These are phyloP conservation scores for Rhodosporidiobolus sp. DNA, from an alignment of 768 basidiomycete species.

Conservation along the genomic window DNA sequence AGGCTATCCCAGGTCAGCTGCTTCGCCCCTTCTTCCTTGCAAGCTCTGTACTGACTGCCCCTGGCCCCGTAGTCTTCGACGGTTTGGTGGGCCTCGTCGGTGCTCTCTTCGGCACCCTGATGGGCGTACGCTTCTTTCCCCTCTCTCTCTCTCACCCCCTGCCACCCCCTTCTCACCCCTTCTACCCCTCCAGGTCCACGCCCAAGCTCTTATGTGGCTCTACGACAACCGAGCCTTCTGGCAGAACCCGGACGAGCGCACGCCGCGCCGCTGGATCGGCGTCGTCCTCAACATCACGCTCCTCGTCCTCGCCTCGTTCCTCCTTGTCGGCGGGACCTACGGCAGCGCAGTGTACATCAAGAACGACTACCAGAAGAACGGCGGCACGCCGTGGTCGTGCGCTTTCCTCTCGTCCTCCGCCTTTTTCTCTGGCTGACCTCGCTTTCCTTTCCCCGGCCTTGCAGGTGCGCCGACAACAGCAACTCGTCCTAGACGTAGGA, in stretches of 20 bases:
- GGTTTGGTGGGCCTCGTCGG: constrained; percentile 25
- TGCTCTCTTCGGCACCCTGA: constrained; percentile 32
- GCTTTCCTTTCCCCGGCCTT: not conserved
- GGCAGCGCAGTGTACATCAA: constrained; percentile 4
- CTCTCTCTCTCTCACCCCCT: not conserved
- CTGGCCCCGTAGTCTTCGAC: too few relatives aligned
- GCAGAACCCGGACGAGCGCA: constrained; percentile 13
- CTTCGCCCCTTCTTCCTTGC: too few relatives aligned
- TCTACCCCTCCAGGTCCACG: not conserved
- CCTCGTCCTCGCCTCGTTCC: not conserved
- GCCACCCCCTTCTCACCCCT: not conserved
- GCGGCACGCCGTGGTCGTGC: constrained; percentile 25
- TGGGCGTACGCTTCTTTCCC: not conserved
- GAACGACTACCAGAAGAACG: constrained; percentile 10
- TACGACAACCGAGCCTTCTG: constrained; percentile 8
- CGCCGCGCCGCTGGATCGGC: not conserved
- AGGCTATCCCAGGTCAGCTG: constrained; percentile 29
- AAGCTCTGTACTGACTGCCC: too few relatives aligned
- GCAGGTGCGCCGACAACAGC: too few relatives aligned
- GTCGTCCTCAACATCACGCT: not conserved
- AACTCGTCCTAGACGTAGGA: too few relatives aligned
- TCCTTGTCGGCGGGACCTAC: not conserved
- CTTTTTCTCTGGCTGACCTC: not conserved
- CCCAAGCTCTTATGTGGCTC: not conserved
- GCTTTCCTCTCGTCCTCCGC: not conserved